These are phyloP conservation scores for Chenopodium quinoa DNA, from an alignment of 148 eudicot species.

Conservation along the genomic window DNA sequence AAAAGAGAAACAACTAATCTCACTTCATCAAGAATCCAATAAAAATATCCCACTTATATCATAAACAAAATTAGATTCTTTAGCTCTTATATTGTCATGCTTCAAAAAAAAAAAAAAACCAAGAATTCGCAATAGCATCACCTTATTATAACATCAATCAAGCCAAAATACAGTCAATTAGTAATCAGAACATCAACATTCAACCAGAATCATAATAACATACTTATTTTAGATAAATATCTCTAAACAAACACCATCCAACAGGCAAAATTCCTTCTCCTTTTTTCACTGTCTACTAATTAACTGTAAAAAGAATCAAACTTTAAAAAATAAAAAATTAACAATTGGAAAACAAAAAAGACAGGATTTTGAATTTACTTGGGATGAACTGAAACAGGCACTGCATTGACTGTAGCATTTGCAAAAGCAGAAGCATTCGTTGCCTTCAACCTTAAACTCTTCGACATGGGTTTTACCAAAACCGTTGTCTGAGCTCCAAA, in stretches of 20 bases:
- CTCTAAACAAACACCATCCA: neutral
- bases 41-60: too few species aligned
- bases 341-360: neutral
- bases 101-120: neutral
- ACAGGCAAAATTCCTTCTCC: too few species aligned
- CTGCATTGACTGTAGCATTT: slow-evolving; percentile 20
- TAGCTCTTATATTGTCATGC: neutral
- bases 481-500: slow-evolving; percentile 21
- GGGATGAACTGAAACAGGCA: slow-evolving; percentile 31
- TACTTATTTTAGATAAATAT: neutral
- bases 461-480: slow-evolving; percentile 21
- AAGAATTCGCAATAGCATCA: neutral
- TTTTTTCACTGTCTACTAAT: neutral
- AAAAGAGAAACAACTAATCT: neutral
- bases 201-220: neutral
- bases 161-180: neutral
- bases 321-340: neutral
- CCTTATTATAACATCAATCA: neutral
- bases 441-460: slow-evolving; percentile 14
- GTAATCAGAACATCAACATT: neutral
- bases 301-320: neutral
- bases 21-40: neutral
- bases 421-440: slow-evolving; percentile 22
- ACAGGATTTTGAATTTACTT: slow-evolving; percentile 16
- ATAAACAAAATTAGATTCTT: neutral